These are phyloP conservation scores for Colletotrichum sp. DNA, from an alignment of 2,329 filamentous ascomycete species.

Conservation along the genomic window DNA sequence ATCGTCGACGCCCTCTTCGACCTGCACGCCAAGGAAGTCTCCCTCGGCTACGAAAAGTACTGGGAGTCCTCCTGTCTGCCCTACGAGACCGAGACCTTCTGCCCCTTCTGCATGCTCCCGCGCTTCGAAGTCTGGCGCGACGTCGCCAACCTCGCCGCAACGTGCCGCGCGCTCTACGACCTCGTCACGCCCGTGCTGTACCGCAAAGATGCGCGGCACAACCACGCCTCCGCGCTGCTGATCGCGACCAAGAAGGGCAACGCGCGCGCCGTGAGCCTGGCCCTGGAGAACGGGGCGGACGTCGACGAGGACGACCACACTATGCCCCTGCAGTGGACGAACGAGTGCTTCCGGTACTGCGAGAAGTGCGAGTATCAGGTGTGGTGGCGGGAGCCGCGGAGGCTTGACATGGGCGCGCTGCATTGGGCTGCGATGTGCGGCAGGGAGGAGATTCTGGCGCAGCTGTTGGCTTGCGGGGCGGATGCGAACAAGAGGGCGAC, in stretches of 20 bases:
- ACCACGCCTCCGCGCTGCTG: conserved; percentile 11
- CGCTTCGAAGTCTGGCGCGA: conserved; percentile 18
- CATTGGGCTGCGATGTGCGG: conserved; percentile 18
- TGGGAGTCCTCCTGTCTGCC: conserved; percentile 19
- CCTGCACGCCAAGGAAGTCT: conserved; percentile 1
- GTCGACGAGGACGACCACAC: conserved; percentile 32
- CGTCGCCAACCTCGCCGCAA: conserved; percentile 13
- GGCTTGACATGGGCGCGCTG: conserved; percentile 11
- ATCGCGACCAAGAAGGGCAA: conserved; percentile 14
- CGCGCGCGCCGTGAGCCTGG: conserved; percentile 21
- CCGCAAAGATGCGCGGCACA: conserved; percentile 1
- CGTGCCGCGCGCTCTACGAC: conserved; percentile 4
- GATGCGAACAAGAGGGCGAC: not conserved
- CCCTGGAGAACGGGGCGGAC: conserved; percentile 38
- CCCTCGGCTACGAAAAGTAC: conserved; percentile 16
- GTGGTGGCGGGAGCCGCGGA: conserved; percentile 15
- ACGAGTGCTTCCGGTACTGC: conserved; percentile 16
- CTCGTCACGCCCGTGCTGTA: conserved; percentile 14
- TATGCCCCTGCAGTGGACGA: conserved; percentile 19
- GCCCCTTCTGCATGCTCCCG: conserved; percentile 20
- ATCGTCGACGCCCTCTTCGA: conserved; percentile 17
- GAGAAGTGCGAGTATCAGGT: conserved; percentile 18
- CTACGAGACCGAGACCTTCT: conserved; percentile 8
- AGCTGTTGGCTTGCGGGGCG: not conserved
- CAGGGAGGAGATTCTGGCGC: not conserved